Evolutionary conservation across 805 yeast genomes (phyloP).

Genomic region (Yarrowia divulgata): DNA sequence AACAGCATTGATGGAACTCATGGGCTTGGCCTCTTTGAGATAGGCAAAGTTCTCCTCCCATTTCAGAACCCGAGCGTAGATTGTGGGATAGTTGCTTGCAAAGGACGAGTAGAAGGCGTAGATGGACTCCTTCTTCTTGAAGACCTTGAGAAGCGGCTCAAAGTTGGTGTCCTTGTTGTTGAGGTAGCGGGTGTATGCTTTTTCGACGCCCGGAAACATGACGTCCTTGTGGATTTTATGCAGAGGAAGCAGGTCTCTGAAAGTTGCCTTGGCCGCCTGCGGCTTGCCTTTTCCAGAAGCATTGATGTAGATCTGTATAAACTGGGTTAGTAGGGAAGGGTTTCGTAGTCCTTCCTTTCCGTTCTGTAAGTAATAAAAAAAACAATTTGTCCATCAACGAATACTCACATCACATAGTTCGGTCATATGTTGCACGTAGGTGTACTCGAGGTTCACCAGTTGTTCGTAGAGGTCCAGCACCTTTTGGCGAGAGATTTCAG

Average conservation of each 20-base stretch:
- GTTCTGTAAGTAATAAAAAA: not conserved
- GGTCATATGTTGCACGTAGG: constrained; percentile 21
- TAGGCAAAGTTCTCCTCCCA: constrained; percentile 31
- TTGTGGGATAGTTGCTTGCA: constrained; percentile 9
- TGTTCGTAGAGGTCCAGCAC: constrained; percentile 30
- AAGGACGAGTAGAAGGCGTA: constrained; percentile 2
- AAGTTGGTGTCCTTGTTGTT: not conserved
- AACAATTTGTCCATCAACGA: not conserved
- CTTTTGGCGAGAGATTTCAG: not conserved
- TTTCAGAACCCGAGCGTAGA: constrained; percentile 5
- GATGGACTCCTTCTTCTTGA: constrained; percentile 20
- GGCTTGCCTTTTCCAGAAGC: constrained; percentile 33
- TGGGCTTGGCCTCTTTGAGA: constrained; percentile 22
- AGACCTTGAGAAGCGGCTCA: constrained; percentile 22
- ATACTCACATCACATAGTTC: constrained; percentile 29
- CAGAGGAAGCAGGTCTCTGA: constrained; percentile 17
- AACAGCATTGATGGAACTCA: constrained; percentile 17
- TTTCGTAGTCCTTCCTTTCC: constrained; percentile 7
- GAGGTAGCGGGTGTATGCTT: constrained; percentile 9
- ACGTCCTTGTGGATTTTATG: constrained; percentile 21
- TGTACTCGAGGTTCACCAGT: constrained; percentile 30
- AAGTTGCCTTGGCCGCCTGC: constrained; percentile 23
- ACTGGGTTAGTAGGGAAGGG: constrained; percentile 32
- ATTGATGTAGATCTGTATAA: constrained; percentile 31
- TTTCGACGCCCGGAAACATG: constrained; percentile 20